phyloP scores from a whole-genome alignment of 1,284 basidiomycete genomes.

The Golubevia pallescens region DNA sequence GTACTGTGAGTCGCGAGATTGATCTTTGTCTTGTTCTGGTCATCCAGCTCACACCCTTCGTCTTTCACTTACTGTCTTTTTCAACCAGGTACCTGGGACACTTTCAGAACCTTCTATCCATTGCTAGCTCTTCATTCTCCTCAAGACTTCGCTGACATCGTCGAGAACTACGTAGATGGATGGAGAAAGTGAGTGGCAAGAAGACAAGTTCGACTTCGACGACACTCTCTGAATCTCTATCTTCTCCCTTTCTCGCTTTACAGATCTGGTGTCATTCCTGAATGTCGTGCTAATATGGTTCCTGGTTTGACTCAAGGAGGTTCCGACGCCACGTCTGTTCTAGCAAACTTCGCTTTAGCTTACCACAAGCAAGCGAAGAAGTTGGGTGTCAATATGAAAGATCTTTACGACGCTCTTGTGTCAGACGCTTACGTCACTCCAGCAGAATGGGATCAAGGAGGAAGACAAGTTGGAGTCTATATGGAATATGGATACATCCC shows the following conservation, averaged over 20 bases:
- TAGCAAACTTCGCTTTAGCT: constrained; percentile 4
- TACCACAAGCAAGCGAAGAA: constrained; percentile 9
- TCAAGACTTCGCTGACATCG: constrained; percentile 40
- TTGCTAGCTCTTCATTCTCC: constrained; percentile 42
- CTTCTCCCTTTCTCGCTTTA: neutral
- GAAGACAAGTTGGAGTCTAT: constrained; percentile 1
- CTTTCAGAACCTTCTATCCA: constrained; percentile 41
- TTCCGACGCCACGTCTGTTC: neutral
- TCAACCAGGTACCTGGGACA: constrained; percentile 2
- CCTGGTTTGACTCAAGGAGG: constrained; percentile 21
- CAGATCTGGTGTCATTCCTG: constrained; percentile 33
- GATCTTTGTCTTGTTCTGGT: constrained; percentile 3
- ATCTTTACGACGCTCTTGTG: constrained; percentile 37
- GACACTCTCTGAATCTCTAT: neutral
- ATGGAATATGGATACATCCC: constrained; percentile 4
- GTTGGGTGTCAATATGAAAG: constrained; percentile 32
- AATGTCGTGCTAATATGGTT: constrained; percentile 49
- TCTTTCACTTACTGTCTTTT: neutral
- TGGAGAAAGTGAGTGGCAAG: constrained; percentile 14
- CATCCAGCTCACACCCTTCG: neutral
- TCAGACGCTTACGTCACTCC: constrained; percentile 24
- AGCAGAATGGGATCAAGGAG: constrained; percentile 2
- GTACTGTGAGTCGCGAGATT: constrained; percentile 35
- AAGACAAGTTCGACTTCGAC: neutral
- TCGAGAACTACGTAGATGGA: constrained; percentile 49